phyloP scores from a whole-genome alignment of 495 filamentous ascomycete species.

The Hypoxylon perforatum region DNA sequence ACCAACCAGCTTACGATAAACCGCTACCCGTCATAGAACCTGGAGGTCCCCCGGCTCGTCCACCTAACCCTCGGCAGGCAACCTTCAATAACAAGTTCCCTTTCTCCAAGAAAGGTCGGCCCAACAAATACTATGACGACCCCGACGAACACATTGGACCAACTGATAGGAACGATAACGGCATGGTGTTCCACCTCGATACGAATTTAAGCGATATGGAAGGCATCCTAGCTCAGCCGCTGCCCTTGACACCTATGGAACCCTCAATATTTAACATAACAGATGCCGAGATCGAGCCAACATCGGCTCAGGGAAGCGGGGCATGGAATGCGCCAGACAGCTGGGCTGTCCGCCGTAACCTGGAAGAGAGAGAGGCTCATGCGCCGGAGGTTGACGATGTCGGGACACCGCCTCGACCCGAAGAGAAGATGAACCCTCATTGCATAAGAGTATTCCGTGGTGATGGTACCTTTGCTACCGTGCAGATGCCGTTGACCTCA shows the following conservation, averaged over 20 bases:
- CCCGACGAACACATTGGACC: conserved; percentile 59
- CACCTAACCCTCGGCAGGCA: conserved; percentile 60
- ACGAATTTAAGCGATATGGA: conserved; percentile 86
- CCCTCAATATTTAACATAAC: conserved; percentile 64
- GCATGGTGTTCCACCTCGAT: conserved; percentile 74
- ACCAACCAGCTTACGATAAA: conserved; percentile 54
- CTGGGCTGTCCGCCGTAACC: conserved; percentile 82
- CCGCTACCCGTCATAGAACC: conserved; percentile 52
- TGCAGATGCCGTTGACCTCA: conserved; percentile 81
- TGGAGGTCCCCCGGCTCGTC: conserved; percentile 32
- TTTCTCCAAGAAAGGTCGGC: conserved; percentile 59
- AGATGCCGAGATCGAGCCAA: conserved; percentile 49
- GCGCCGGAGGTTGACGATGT: conserved; percentile 69
- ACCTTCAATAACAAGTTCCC: conserved; percentile 69
- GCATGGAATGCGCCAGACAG: conserved; percentile 92
- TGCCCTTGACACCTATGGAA: conserved; percentile 70
- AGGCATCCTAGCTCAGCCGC: conserved; percentile 78
- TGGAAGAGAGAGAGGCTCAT: conserved; percentile 64
- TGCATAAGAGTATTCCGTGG: conserved; percentile 96
- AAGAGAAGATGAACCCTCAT: conserved; percentile 75
- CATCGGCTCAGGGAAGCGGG: conserved; percentile 51
- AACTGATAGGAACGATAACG: conserved; percentile 54
- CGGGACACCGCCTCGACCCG: conserved; percentile 67
- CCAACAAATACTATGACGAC: conserved; percentile 52
- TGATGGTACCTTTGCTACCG: conserved; percentile 92